Percentiles rank a stretch among this genome's conserved stretches.
These are phyloP conservation scores for Cytospora chrysosperma DNA, from an alignment of 2,329 filamentous ascomycete genomes.

Conservation along the genomic window DNA sequence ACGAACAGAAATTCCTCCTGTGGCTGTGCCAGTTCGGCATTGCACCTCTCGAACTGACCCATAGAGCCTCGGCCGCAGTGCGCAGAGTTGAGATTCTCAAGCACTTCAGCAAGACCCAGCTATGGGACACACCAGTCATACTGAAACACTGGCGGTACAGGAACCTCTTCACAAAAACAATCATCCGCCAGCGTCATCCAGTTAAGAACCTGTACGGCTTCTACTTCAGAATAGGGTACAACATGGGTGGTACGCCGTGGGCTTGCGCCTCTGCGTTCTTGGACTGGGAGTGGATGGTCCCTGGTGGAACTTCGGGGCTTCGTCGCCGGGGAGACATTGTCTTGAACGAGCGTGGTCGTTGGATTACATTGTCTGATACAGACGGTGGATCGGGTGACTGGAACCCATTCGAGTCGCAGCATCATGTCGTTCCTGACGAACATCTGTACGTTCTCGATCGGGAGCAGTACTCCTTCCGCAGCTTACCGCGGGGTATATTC, in stretches of 20 bases:
- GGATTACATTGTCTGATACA: neutral
- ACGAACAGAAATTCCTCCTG: slow-evolving; percentile 5
- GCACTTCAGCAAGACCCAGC: neutral
- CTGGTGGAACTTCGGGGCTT: too few species aligned
- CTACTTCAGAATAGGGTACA: neutral
- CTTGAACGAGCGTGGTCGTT: neutral
- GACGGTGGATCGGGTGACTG: neutral
- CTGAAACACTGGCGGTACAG: neutral
- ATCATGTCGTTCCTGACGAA: neutral
- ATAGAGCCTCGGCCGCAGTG: neutral
- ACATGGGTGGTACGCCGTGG: neutral
- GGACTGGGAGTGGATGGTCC: neutral
- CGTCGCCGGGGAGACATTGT: neutral
- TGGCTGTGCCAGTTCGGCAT: slow-evolving; percentile 7
- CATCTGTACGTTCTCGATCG: neutral
- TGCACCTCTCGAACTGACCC: neutral
- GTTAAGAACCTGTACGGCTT: slow-evolving; percentile 1
- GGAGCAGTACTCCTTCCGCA: neutral
- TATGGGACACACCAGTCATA: neutral
- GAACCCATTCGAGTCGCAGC: neutral
- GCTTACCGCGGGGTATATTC: neutral
- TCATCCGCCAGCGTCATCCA: neutral
- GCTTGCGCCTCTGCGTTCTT: slow-evolving; percentile 1
- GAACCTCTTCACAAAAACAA: neutral
- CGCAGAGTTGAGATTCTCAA: neutral